phyloP scores from a whole-genome alignment of 2,329 filamentous ascomycete genomes.

The Chrysoporthe deuterocubensis region DNA sequence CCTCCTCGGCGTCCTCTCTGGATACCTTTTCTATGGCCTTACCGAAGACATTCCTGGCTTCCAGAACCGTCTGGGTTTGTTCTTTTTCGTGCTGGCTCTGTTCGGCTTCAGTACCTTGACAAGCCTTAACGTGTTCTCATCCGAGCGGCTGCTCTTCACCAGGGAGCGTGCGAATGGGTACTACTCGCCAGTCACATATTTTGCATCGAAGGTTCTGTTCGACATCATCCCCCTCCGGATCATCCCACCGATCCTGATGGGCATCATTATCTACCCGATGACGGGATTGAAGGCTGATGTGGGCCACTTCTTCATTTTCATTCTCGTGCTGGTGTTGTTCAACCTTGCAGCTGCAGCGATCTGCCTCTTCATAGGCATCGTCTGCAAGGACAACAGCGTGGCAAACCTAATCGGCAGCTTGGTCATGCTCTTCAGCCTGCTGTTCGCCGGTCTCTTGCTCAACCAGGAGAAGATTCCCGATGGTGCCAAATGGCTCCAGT shows the following conservation, averaged over 20 bases:
- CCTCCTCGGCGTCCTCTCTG: slow-evolving; percentile 88
- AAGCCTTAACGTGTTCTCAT: slow-evolving; percentile 89
- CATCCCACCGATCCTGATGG: slow-evolving; percentile 93
- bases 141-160: slow-evolving; percentile 88
- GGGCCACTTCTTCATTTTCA: slow-evolving; percentile 86
- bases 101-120: slow-evolving; percentile 98
- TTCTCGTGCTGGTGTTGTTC: slow-evolving; percentile 91
- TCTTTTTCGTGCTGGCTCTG: slow-evolving; percentile 94
- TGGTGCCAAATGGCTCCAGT: slow-evolving; percentile 87
- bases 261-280: slow-evolving; percentile 97
- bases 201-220: slow-evolving; percentile 95
- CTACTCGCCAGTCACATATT: slow-evolving; percentile 92
- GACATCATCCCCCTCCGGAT: slow-evolving; percentile 94
- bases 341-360: slow-evolving; percentile 93
- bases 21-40: slow-evolving; percentile 93
- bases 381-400: slow-evolving; percentile 88
- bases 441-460: slow-evolving; percentile 91
- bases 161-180: slow-evolving; percentile 96
- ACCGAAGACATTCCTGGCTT: slow-evolving; percentile 97
- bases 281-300: slow-evolving; percentile 85
- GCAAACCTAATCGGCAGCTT: slow-evolving; percentile 92
- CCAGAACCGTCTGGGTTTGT: slow-evolving; percentile 94
- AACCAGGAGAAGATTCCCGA: slow-evolving; percentile 93
- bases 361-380: slow-evolving; percentile 93
- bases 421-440: slow-evolving; percentile 95